Conservation (phyloP, 208 protist species). For the Balamuthia mandrillaris region DNA sequence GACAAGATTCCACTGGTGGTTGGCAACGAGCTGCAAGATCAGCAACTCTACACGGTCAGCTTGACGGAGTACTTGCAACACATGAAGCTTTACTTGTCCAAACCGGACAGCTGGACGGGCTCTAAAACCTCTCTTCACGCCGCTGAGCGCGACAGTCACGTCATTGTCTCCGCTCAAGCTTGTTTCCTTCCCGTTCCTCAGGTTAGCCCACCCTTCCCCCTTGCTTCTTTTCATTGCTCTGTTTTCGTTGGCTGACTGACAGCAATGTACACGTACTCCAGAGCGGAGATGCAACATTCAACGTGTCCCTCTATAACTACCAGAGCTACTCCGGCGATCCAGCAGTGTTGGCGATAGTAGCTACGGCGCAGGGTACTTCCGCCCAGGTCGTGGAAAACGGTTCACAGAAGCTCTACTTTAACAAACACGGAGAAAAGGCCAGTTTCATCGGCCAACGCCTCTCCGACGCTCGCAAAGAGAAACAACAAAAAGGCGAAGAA, state of each 20-base stretch:
- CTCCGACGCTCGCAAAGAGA: neutral
- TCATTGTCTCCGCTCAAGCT: conserved; percentile 34
- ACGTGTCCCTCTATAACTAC: conserved; percentile 41
- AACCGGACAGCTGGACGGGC: neutral
- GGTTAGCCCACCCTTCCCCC: too few species aligned
- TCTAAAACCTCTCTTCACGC: conserved; percentile 25
- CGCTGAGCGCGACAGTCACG: neutral
- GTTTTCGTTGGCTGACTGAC: too few species aligned
- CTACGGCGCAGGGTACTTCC: conserved; percentile 29
- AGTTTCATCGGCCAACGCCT: conserved; percentile 41
- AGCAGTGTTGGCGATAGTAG: conserved; percentile 34
- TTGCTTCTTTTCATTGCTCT: too few species aligned
- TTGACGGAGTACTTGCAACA: conserved; percentile 37
- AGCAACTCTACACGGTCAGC: conserved; percentile 29
- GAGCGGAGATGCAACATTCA: conserved; percentile 31
- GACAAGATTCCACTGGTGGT: conserved; percentile 46
- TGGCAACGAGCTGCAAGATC: conserved; percentile 21
- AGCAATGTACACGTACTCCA: too few species aligned
- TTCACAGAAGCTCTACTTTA: conserved; percentile 45
- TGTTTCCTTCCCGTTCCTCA: conserved; percentile 35
- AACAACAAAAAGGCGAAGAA: neutral
- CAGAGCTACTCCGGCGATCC: neutral
- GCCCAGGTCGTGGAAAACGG: conserved; percentile 31
- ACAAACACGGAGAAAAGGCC: conserved; percentile 25
- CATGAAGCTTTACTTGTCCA: conserved; percentile 31